These are phyloP conservation scores for Paramecium primaurelia DNA, from an alignment of 73 alveolate species.

Conservation along the genomic window DNA sequence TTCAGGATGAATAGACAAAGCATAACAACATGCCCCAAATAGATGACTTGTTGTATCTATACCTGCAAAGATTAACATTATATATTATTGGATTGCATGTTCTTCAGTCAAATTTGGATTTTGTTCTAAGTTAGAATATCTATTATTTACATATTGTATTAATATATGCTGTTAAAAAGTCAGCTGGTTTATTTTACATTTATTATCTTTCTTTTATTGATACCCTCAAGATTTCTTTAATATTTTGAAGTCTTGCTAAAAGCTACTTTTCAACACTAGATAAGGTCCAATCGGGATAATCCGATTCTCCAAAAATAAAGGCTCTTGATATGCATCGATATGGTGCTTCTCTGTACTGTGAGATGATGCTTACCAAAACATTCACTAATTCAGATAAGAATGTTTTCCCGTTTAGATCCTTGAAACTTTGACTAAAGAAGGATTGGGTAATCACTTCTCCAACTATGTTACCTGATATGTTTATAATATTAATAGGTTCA, in stretches of 20 bases:
- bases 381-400: background rate
- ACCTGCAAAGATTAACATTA: conserved; percentile 2
- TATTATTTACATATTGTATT: background rate
- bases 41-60: conserved; percentile 40
- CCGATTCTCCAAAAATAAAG: background rate
- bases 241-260: background rate
- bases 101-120: conserved; percentile 21
- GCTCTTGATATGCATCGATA: background rate
- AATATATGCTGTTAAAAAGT: background rate
- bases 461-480: background rate
- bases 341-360: background rate
- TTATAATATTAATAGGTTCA: background rate
- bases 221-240: background rate
- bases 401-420: background rate
- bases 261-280: background rate
- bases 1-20: background rate
- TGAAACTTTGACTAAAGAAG: background rate
- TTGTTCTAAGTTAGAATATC: background rate
- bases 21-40: conserved; percentile 42
- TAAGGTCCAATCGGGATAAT: background rate
- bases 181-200: background rate
- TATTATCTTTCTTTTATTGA: conserved; percentile 1
- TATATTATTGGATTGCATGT: conserved; percentile 16
- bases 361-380: background rate
- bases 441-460: background rate